phyloP scores from a whole-genome alignment of 495 filamentous ascomycete species.

The Aspergillus saccharolyticus region DNA sequence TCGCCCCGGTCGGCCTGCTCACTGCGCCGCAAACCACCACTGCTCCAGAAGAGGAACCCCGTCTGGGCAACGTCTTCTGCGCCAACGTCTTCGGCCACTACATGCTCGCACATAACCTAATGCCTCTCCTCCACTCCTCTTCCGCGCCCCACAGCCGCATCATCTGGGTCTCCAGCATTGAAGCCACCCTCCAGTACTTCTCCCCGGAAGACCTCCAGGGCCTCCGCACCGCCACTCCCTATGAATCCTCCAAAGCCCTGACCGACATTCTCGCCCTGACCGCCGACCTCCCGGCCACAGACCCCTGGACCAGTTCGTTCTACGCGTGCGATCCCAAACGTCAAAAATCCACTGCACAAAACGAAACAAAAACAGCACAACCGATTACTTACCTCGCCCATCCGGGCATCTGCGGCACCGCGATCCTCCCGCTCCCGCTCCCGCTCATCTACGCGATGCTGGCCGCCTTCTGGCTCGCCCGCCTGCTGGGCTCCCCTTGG shows the following conservation, averaged over 20 bases:
- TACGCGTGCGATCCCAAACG: slow-evolving; percentile 25
- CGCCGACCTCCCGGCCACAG: slow-evolving; percentile 57
- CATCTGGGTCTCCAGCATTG: slow-evolving; percentile 81
- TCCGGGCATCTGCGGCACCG: slow-evolving; percentile 79
- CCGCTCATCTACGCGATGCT: slow-evolving; percentile 62
- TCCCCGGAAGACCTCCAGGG: slow-evolving; percentile 71
- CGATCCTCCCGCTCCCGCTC: slow-evolving; percentile 64
- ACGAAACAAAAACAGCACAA: not conserved
- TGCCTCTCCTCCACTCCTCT: slow-evolving; percentile 58
- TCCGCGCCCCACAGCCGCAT: slow-evolving; percentile 45
- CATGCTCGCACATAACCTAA: slow-evolving; percentile 73
- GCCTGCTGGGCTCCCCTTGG: slow-evolving; percentile 84
- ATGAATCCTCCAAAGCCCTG: slow-evolving; percentile 81
- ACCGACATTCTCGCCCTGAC: slow-evolving; percentile 80
- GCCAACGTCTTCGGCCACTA: slow-evolving; percentile 96
- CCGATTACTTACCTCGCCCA: slow-evolving; percentile 74
- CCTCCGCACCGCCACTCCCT: slow-evolving; percentile 54
- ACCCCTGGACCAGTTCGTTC: slow-evolving; percentile 50
- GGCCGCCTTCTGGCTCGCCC: slow-evolving; percentile 61
- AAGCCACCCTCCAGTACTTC: slow-evolving; percentile 56
- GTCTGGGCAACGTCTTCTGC: slow-evolving; percentile 76
- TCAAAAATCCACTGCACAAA: not conserved
- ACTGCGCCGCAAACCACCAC: slow-evolving; percentile 30
- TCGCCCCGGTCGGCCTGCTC: slow-evolving; percentile 53
- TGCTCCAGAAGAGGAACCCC: slow-evolving; percentile 36